These are phyloP conservation scores for Centella asiatica DNA, from an alignment of 129 eudicot genomes.

Conservation along the genomic window DNA sequence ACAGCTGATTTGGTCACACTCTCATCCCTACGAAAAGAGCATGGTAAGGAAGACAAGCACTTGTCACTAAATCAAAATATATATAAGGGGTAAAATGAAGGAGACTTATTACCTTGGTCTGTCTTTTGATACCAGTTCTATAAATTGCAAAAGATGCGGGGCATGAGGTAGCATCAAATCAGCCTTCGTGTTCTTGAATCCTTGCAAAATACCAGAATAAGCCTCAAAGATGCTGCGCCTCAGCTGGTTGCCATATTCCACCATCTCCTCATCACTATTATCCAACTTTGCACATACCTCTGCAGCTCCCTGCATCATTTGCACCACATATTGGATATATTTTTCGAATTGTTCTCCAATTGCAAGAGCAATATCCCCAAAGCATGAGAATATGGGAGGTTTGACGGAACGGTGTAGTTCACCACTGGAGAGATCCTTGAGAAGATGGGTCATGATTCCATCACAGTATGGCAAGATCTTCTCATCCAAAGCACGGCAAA, in stretches of 20 bases:
- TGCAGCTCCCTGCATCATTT: constrained; percentile 86
- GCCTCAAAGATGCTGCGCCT: constrained; percentile 86
- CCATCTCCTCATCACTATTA: constrained; percentile 72
- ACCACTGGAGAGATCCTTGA: constrained; percentile 68
- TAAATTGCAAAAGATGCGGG: constrained; percentile 65
- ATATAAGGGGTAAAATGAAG: neutral
- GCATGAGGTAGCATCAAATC: constrained; percentile 86
- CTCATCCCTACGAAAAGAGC: constrained; percentile 55
- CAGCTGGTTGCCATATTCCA: constrained; percentile 76
- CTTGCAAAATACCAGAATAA: constrained; percentile 87
- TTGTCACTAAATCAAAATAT: neutral
- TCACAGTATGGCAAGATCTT: constrained; percentile 79
- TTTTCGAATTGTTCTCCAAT: constrained; percentile 85
- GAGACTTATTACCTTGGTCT: constrained; percentile 36
- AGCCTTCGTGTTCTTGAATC: constrained; percentile 71
- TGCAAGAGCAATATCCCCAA: constrained; percentile 93
- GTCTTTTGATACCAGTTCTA: constrained; percentile 63
- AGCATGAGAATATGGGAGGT: constrained; percentile 91
- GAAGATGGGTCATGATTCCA: constrained; percentile 70
- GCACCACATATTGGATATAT: constrained; percentile 54
- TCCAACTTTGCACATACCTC: constrained; percentile 73
- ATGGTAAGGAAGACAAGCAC: neutral
- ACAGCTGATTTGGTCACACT: constrained; percentile 71
- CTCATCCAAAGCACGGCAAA: constrained; percentile 85
- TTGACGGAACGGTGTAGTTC: constrained; percentile 82